Evolutionary conservation across 805 yeast genomes (phyloP).

Genomic region (Henningerozyma blattae): DNA sequence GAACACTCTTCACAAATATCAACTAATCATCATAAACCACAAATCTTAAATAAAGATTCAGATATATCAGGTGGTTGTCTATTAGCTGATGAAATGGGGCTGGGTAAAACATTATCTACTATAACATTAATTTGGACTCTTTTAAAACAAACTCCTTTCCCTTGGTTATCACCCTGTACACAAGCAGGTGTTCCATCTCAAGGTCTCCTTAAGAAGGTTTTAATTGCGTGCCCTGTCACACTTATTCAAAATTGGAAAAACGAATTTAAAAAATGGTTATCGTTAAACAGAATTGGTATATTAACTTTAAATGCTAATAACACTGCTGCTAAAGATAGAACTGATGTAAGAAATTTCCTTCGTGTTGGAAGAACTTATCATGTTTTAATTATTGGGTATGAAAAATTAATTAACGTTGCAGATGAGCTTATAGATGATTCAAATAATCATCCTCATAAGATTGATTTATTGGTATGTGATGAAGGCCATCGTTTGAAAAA

Average conservation of each 20-base stretch:
- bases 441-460: constrained; percentile 13
- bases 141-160: constrained; percentile 48
- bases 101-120: constrained; percentile 82
- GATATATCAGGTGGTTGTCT: constrained; percentile 49
- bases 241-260: constrained; percentile 75
- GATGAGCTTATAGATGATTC: constrained; percentile 35
- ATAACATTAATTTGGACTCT: constrained; percentile 79
- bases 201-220: constrained; percentile 39
- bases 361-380: constrained; percentile 59
- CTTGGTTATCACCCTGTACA: constrained; percentile 24
- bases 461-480: constrained; percentile 78
- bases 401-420: constrained; percentile 49
- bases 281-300: constrained; percentile 49
- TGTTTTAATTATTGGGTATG: constrained; percentile 80
- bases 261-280: constrained; percentile 87
- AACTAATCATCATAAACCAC: constrained; percentile 2
- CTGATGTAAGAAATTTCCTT: constrained; percentile 47
- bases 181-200: constrained; percentile 22
- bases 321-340: constrained; percentile 41
- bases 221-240: constrained; percentile 88
- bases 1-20: no score
- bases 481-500: constrained; percentile 91
- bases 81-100: constrained; percentile 95
- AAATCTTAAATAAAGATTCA: constrained; percentile 13
- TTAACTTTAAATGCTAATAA: constrained; percentile 43